Base-by-base conservation (phyloP, 208 protist genomes). In the Leishmania lainsoni region DNA sequence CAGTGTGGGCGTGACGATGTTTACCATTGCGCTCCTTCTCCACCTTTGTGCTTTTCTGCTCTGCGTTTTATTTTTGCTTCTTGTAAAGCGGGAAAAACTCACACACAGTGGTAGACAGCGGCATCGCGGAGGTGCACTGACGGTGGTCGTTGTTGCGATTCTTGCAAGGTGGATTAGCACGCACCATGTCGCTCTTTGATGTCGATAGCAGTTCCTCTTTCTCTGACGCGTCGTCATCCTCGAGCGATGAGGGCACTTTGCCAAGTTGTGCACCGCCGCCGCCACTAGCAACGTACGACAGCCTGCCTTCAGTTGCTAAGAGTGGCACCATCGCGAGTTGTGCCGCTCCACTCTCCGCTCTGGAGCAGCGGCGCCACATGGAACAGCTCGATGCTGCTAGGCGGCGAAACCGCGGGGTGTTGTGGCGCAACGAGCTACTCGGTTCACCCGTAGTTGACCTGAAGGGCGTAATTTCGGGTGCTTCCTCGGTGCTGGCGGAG, bases 141-240 rank as follows among this genome's bases (percentile, higher is more conserved):
- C 32, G 0, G 26, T 32, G 0, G n/a, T 22, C 20, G 63, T 9
- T 0, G 12, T 35, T 3, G 32, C 0, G 1, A 29, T 14, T n/a
- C 42, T 0, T 3, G 26, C 0, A 5, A 0, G 9, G 16, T 2
- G 14, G 3, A 22, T 5, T 0, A 51, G 22, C 42, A 51, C 26
- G 9, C 3, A n/a, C 29, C 1, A 88, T 88, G 85, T 88, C 85
- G 22, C 76, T 88, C 1, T 88, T 88, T 20, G 85, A 88, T 66
- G 12, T 80, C 0, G 85, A 88, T 51, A 61, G 45, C 68, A 77
- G 80, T 58, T 6, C 10, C 10, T 79, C 70, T 5, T 73, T 78
- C 29, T 83, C 66, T 1, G 12, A 56, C 16, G 42, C 76, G 8
- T 35, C 71, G 5, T 77, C 81, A 0, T 77, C 61, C 16, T 70